These are phyloP conservation scores for Beauveria rudraprayagi DNA, from an alignment of 2,329 filamentous ascomycete genomes.

Conservation along the genomic window DNA sequence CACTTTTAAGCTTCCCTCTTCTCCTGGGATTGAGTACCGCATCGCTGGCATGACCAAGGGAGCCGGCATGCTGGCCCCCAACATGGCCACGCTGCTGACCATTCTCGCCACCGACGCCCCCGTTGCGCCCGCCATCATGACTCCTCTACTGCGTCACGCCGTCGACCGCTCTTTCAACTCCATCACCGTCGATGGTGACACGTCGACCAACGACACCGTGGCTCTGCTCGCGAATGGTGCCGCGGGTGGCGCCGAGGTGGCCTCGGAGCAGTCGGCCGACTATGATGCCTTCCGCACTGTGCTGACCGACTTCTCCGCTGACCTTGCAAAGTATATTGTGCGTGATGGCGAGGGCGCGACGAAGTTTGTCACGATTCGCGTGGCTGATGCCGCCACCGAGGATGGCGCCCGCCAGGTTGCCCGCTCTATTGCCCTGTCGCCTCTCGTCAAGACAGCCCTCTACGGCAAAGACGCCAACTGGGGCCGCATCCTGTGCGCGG, in stretches of 20 bases:
- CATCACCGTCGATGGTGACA: constrained; percentile 95
- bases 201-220: constrained; percentile 93
- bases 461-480: constrained; percentile 98
- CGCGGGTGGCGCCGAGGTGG: constrained; percentile 62
- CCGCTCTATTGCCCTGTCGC: constrained; percentile 79
- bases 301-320: constrained; percentile 69
- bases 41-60: constrained; percentile 96
- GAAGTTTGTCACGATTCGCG: constrained; percentile 91
- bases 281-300: constrained; percentile 63
- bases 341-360: constrained; percentile 96
- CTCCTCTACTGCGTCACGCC: constrained; percentile 61
- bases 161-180: constrained; percentile 87
- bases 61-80: constrained; percentile 97
- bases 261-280: constrained; percentile 46
- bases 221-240: constrained; percentile 93
- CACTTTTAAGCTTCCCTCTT: constrained; percentile 76
- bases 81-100: constrained; percentile 93
- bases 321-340: constrained; percentile 86
- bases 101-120: constrained; percentile 89
- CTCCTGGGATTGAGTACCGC: constrained; percentile 65
- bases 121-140: constrained; percentile 59
- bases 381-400: constrained; percentile 63
- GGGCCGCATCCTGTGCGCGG: constrained; percentile 92
- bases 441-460: constrained; percentile 92
- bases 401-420: constrained; percentile 71